These are phyloP conservation scores for Ustilago cynodontis DNA, from an alignment of 1,284 basidiomycete genomes.

Conservation along the genomic window DNA sequence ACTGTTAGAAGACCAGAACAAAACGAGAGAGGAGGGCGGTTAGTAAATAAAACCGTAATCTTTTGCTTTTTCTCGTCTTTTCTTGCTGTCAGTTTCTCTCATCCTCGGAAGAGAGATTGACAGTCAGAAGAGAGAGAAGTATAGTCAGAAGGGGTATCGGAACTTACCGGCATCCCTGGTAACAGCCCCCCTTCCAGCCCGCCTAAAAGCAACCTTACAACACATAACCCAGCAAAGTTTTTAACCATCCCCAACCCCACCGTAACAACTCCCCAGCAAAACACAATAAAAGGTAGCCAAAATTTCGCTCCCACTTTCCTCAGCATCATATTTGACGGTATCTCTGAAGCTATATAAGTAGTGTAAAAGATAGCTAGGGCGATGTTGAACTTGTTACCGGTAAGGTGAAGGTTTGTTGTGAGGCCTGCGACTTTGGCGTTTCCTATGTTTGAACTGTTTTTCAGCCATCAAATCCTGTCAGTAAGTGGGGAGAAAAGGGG, in stretches of 20 bases:
- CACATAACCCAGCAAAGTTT: slow-evolving; percentile 75
- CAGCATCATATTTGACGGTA: slow-evolving; percentile 69
- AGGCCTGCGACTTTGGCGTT: slow-evolving; percentile 58
- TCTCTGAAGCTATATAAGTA: slow-evolving; percentile 50
- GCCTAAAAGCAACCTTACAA: slow-evolving; percentile 74
- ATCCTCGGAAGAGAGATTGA: too few species aligned
- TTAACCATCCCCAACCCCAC: slow-evolving; percentile 75
- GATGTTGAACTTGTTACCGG: slow-evolving; percentile 49
- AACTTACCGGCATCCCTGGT: slow-evolving; percentile 71
- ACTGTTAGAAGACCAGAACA: background rate
- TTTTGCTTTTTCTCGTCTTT: too few species aligned
- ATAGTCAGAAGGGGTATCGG: too few species aligned
- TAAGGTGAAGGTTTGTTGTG: slow-evolving; percentile 37
- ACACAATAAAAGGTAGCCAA: slow-evolving; percentile 74
- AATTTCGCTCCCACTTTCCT: slow-evolving; percentile 63
- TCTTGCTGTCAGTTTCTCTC: too few species aligned
- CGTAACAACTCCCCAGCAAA: slow-evolving; percentile 76
- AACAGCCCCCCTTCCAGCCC: slow-evolving; percentile 69
- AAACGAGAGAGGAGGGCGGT: background rate
- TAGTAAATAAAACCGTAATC: background rate
- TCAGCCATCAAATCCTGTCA: too few species aligned
- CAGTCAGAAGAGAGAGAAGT: too few species aligned
- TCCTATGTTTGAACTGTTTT: slow-evolving; percentile 51
- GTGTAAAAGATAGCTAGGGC: slow-evolving; percentile 56
- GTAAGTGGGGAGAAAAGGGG: too few species aligned